Conservation (phyloP, 495 filamentous ascomycete species). For the Tuber borchii region DNA sequence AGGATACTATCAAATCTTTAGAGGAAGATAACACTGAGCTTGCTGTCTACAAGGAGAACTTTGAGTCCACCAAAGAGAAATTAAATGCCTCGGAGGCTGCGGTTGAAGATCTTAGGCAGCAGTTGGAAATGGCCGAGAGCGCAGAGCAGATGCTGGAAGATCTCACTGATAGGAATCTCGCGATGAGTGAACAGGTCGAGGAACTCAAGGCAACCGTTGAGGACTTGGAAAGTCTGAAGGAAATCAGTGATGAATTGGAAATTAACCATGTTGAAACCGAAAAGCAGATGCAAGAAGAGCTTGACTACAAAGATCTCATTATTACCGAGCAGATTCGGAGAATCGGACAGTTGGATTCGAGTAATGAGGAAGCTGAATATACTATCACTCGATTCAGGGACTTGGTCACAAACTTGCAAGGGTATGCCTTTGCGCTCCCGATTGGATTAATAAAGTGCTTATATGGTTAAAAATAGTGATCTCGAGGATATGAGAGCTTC, state of each 20-base stretch:
- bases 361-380: constrained; percentile 81
- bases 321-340: constrained; percentile 69
- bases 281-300: constrained; percentile 88
- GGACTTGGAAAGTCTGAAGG: constrained; percentile 78
- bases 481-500: constrained; percentile 86
- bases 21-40: constrained; percentile 73
- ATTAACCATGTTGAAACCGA: constrained; percentile 86
- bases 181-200: constrained; percentile 71
- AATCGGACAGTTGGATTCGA: constrained; percentile 60
- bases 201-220: constrained; percentile 73
- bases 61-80: constrained; percentile 62
- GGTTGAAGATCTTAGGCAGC: constrained; percentile 79
- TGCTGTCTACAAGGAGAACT: constrained; percentile 61
- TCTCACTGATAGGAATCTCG: constrained; percentile 75
- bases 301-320: constrained; percentile 71
- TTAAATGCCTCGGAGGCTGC: constrained; percentile 65
- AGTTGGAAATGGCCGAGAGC: constrained; percentile 78
- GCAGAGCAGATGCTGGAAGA: constrained; percentile 92
- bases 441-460: neutral
- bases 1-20: constrained; percentile 66
- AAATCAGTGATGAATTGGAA: constrained; percentile 89
- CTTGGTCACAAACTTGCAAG: constrained; percentile 76
- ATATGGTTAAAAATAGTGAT: constrained; percentile 47
- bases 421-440: constrained; percentile 16
- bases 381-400: constrained; percentile 81